These are phyloP conservation scores for Metschnikowia anglica DNA, from an alignment of 805 yeast species.

Conservation along the genomic window DNA sequence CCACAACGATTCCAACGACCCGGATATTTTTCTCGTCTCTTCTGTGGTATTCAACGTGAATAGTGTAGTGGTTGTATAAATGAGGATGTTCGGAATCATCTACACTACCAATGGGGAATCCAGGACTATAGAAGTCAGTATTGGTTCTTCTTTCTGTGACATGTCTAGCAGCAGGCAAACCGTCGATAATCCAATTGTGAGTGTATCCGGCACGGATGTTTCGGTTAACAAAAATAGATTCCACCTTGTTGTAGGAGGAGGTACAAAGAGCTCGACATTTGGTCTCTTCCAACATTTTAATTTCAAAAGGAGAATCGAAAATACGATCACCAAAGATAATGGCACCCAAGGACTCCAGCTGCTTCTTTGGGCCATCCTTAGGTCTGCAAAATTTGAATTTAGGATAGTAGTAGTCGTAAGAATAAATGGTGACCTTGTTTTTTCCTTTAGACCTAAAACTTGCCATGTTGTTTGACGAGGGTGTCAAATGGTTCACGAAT, in stretches of 20 bases:
- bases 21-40: conserved; percentile 67
- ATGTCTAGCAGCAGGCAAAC: conserved; percentile 83
- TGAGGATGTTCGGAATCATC: conserved; percentile 57
- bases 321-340: conserved; percentile 94
- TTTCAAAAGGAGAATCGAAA: conserved; percentile 83
- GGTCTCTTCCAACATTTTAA: conserved; percentile 72
- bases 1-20: conserved; percentile 86
- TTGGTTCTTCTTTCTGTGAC: conserved; percentile 58
- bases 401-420: conserved; percentile 81
- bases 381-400: conserved; percentile 86
- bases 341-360: conserved; percentile 88
- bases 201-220: conserved; percentile 79
- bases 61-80: conserved; percentile 78
- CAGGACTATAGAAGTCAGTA: conserved; percentile 68
- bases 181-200: conserved; percentile 93
- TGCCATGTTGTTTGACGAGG: conserved; percentile 51
- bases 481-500: conserved; percentile 87
- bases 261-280: conserved; percentile 70
- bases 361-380: conserved; percentile 59
- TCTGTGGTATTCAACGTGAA: conserved; percentile 78
- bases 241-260: conserved; percentile 57
- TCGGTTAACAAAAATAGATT: conserved; percentile 72
- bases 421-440: conserved; percentile 58
- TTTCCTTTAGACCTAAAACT: conserved; percentile 30
- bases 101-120: conserved; percentile 75